A percentile compares a stretch with the other conserved stretches of the same genome.
phyloP scores from a whole-genome alignment of 129 eudicot species.

The Dittrichia graveolens region DNA sequence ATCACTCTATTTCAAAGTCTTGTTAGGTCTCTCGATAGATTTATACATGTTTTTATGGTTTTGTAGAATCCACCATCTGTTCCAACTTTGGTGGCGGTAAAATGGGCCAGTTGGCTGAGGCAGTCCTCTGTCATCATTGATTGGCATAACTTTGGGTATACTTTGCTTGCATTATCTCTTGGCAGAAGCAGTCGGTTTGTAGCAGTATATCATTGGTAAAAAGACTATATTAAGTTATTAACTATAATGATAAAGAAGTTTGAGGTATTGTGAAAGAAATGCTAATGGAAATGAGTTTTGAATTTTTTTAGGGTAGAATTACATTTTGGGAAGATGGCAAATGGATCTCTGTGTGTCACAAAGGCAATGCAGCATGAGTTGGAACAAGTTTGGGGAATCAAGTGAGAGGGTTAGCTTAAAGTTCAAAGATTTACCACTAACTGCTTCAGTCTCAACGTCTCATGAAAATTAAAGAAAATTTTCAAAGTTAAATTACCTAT shows the following conservation, averaged over 20 bases:
- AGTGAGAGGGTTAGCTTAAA: slow-evolving; percentile 52
- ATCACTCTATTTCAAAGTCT: background rate
- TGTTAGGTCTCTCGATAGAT: slow-evolving; percentile 1
- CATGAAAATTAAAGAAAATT: slow-evolving; percentile 15
- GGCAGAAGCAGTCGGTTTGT: slow-evolving; percentile 90
- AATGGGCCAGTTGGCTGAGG: slow-evolving; percentile 93
- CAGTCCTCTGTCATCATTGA: slow-evolving; percentile 70
- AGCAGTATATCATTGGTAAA: slow-evolving; percentile 82
- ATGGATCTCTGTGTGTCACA: slow-evolving; percentile 90
- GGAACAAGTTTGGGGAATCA: slow-evolving; percentile 95
- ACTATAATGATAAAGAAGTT: background rate
- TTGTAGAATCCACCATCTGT: slow-evolving; percentile 92
- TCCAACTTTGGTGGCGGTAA: slow-evolving; percentile 87
- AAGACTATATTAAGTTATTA: background rate
- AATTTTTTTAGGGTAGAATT: slow-evolving; percentile 68
- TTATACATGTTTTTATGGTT: slow-evolving; percentile 23
- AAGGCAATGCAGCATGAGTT: slow-evolving; percentile 95
- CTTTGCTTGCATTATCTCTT: slow-evolving; percentile 85
- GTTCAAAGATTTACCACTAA: slow-evolving; percentile 13
- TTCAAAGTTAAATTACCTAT: slow-evolving; percentile 2
- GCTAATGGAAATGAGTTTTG: slow-evolving; percentile 20
- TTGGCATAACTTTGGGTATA: slow-evolving; percentile 97
- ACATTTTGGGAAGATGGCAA: slow-evolving; percentile 85
- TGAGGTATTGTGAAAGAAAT: slow-evolving; percentile 17
- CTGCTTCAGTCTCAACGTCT: slow-evolving; percentile 9